phyloP scores from a whole-genome alignment of 2,329 filamentous ascomycete genomes.

The Aureobasidium musti region DNA sequence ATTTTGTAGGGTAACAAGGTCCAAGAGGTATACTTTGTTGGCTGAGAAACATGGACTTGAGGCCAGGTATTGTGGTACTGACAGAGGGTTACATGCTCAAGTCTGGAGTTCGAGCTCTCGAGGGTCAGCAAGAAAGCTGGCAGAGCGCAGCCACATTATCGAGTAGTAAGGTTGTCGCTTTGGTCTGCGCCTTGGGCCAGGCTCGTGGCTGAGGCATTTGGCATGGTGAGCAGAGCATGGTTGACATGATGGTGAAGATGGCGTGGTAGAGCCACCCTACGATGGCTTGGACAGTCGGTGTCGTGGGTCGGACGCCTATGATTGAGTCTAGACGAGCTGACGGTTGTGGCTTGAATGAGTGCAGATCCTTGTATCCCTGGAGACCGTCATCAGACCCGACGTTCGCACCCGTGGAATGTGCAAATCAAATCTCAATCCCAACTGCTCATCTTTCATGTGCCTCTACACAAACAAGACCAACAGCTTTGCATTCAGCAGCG shows the following conservation, averaged over 20 bases:
- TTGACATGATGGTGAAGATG: conserved; percentile 53
- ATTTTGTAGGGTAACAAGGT: conserved; percentile 61
- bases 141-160: conserved; percentile 63
- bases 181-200: neutral
- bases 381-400: conserved; percentile 2
- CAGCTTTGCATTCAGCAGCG: neutral
- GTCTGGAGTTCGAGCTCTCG: conserved; percentile 63
- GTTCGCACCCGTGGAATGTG: conserved; percentile 7
- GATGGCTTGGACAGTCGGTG: conserved; percentile 1
- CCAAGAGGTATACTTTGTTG: conserved; percentile 47
- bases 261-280: neutral
- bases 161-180: conserved; percentile 53
- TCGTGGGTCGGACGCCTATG: neutral
- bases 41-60: conserved; percentile 78
- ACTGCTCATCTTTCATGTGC: neutral
- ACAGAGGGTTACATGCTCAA: conserved; percentile 90
- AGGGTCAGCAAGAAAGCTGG: conserved; percentile 53
- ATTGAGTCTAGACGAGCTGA: conserved; percentile 8
- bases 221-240: conserved; percentile 62
- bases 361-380: conserved; percentile 22
- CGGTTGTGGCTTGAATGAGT: conserved; percentile 25
- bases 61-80: conserved; percentile 78
- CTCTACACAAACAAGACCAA: neutral
- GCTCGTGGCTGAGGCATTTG: conserved; percentile 32
- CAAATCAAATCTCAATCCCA: neutral